These are phyloP conservation scores for Trichoderma gamsii DNA, from an alignment of 495 filamentous ascomycete species.

Conservation along the genomic window DNA sequence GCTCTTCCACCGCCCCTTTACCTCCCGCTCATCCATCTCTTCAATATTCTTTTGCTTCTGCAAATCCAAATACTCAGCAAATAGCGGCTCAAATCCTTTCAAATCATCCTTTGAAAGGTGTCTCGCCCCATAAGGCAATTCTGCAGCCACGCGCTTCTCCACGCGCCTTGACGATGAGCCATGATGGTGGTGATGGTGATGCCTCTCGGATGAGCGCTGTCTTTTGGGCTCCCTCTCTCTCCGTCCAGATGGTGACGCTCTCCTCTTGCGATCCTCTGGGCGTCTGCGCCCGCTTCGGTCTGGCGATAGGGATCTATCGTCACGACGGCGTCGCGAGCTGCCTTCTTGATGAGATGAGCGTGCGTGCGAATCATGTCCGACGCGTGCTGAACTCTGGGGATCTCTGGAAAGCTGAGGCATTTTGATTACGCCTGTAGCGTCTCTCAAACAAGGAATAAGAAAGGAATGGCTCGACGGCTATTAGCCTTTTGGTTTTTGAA, in stretches of 20 bases:
- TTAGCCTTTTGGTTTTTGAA: background rate
- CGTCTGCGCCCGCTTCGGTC: background rate
- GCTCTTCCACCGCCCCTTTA: slow-evolving; percentile 85
- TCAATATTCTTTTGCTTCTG: slow-evolving; percentile 69
- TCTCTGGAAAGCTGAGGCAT: background rate
- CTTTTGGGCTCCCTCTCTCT: background rate
- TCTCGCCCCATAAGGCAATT: slow-evolving; percentile 61
- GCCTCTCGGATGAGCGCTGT: background rate
- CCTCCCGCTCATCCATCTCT: slow-evolving; percentile 60
- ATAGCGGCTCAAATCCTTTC: slow-evolving; percentile 58
- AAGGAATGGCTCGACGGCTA: background rate
- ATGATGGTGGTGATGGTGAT: slow-evolving; percentile 21
- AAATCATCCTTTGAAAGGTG: slow-evolving; percentile 62
- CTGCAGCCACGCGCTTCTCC: background rate
- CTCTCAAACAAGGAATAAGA: no score
- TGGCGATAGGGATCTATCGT: background rate
- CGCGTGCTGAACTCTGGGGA: background rate
- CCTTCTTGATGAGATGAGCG: background rate
- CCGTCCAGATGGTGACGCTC: background rate
- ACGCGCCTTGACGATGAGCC: slow-evolving; percentile 10
- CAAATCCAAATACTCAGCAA: slow-evolving; percentile 82
- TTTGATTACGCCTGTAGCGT: background rate
- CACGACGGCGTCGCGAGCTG: background rate
- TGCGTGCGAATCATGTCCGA: background rate
- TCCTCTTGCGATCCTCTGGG: background rate